Evolutionary conservation across 768 basidiomycete species (phyloP).

Genomic region (Kwoniella heveanensis): DNA sequence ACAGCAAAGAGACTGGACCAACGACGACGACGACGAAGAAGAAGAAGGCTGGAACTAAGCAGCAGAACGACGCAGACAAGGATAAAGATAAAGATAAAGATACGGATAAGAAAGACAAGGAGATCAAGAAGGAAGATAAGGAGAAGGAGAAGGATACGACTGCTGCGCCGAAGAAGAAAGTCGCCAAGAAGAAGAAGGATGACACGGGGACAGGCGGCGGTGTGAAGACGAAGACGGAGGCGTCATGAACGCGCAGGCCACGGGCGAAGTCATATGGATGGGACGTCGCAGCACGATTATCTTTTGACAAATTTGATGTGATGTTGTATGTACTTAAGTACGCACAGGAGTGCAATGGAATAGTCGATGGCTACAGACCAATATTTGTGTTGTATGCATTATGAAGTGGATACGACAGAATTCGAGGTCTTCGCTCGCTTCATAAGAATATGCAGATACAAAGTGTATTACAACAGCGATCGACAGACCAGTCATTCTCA

Average conservation of each 20-base stretch:
- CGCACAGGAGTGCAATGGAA: not conserved
- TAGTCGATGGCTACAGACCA: too few relatives aligned
- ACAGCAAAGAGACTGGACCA: not conserved
- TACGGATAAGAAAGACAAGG: not conserved
- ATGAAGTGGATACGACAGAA: not conserved
- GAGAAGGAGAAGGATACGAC: not conserved
- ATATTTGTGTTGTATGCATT: constrained; percentile 3
- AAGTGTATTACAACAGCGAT: too few relatives aligned
- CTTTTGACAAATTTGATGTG: too few relatives aligned
- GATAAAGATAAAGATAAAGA: not conserved
- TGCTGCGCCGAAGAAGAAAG: constrained; percentile 4
- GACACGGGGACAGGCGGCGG: not conserved
- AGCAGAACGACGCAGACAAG: not conserved
- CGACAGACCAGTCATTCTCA: too few relatives aligned
- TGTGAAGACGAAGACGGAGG: not conserved
- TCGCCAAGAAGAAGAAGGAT: constrained; percentile 1
- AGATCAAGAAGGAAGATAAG: not conserved
- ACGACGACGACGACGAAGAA: not conserved
- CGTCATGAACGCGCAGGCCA: too few relatives aligned
- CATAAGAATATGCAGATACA: too few relatives aligned
- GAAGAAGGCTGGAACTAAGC: constrained; percentile 4
- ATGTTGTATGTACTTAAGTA: not conserved
- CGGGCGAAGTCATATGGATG: too few relatives aligned
- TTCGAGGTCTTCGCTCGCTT: too few relatives aligned
- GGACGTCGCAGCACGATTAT: too few relatives aligned